phyloP scores from a whole-genome alignment of 768 basidiomycete species.

The Zangia roseola region DNA sequence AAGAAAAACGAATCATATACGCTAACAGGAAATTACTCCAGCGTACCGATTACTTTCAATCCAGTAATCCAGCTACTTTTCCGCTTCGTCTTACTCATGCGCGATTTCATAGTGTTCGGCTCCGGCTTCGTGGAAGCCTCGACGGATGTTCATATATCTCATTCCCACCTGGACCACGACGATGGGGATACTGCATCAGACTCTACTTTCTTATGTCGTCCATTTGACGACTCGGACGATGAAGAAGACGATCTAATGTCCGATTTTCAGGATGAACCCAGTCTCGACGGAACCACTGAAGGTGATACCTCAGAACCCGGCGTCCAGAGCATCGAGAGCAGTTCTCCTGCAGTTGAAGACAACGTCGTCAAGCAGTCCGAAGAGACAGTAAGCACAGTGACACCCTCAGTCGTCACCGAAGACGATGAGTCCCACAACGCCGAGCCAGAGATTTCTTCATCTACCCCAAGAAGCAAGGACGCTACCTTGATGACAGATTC shows the following conservation, averaged over 20 bases:
- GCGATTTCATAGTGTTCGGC: constrained; percentile 55
- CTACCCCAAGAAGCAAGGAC: constrained; percentile 35
- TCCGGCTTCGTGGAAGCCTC: constrained; percentile 67
- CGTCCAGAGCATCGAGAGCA: not conserved
- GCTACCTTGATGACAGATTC: constrained; percentile 19
- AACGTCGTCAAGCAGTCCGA: not conserved
- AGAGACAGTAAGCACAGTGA: not conserved
- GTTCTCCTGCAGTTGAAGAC: constrained; percentile 8
- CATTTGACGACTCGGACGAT: constrained; percentile 51
- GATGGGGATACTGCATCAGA: constrained; percentile 52
- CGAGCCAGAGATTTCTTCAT: constrained; percentile 35
- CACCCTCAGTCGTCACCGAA: not conserved
- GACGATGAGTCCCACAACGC: constrained; percentile 29
- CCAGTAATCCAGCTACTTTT: constrained; percentile 44
- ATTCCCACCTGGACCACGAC: constrained; percentile 25
- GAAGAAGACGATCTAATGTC: constrained; percentile 48
- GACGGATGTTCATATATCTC: constrained; percentile 28
- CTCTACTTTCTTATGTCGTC: constrained; percentile 35
- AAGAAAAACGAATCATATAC: constrained; percentile 50
- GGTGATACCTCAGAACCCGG: constrained; percentile 17
- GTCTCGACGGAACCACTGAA: constrained; percentile 28
- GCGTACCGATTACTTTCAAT: constrained; percentile 76
- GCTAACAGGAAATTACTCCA: constrained; percentile 67
- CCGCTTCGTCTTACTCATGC: not conserved
- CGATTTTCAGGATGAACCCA: constrained; percentile 32